Base-by-base conservation (phyloP, 2,329 filamentous ascomycete species). In the Microdochium nivale region DNA sequence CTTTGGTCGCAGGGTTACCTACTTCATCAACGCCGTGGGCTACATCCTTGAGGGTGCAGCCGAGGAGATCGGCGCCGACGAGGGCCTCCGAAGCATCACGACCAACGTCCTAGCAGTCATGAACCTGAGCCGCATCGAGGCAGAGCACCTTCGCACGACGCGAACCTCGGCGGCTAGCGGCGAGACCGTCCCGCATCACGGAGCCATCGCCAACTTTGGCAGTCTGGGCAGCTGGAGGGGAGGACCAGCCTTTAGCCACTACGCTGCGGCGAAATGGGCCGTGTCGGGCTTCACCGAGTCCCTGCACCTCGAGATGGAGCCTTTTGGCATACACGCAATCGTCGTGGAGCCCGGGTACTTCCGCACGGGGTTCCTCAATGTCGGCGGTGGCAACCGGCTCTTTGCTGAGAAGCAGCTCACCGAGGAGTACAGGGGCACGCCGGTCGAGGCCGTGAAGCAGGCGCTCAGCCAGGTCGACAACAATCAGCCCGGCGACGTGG, bases 401-500 rank as follows among this genome's bases (percentile, higher is more conserved):
- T 1, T 57, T 0, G 51, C 55, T 1, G 59, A 62, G 0, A 53
- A 62, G 47, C 61, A 66, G 14, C 62, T 68, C 0, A 57, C 67
- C 2, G 66, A 67, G 5, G 62, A 65, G 52, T 64, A 67, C 52
- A 53, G 55, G 50, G 58, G 56, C 40, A 56, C 62, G 4, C 23
- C 54, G 10, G 58, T 62, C 30, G 56, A 70, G 61, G 8, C 48
- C 27, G 33, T 63, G 19, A 60, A 71, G 49, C 60, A 55, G 19
- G 43, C 51, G 2, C 53, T 79, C 30, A 60, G 62, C 2, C 43
- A 46, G 2, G 62, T 64, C 11, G 65, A 81, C 54, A 68, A 74
- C 16, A 71, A 74, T 0, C 79, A 84, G 65, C 71, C 67, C 0
- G 81, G 81, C 0, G 79, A 84, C 58, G 70, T 79, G 2, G 64